Percentiles rank a stretch among this genome's conserved stretches.
phyloP scores from a whole-genome alignment of 805 yeast species.

The Yamadazyma phyllophila region DNA sequence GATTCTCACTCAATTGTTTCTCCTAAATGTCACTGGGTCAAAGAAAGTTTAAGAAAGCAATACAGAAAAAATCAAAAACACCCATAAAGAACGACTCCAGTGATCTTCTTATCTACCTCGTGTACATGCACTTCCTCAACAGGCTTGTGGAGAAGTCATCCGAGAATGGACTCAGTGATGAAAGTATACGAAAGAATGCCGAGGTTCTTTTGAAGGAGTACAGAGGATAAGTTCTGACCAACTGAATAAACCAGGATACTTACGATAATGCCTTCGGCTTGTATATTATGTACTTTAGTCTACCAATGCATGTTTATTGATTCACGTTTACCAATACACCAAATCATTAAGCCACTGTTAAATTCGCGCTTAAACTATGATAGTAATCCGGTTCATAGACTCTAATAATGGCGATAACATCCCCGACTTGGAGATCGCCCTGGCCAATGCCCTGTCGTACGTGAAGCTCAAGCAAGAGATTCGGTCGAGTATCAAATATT shows the following conservation, averaged over 20 bases:
- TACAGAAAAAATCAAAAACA: constrained; percentile 10
- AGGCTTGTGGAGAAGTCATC: constrained; percentile 5
- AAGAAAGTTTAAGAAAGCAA: constrained; percentile 10
- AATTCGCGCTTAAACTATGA: neutral
- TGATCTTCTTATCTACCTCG: constrained; percentile 13
- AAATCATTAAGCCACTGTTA: neutral
- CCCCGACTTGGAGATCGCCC: constrained; percentile 8
- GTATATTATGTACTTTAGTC: neutral
- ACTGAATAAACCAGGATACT: too few relatives aligned
- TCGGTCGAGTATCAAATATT: constrained; percentile 21
- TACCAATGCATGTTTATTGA: too few relatives aligned
- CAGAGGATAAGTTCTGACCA: constrained; percentile 8
- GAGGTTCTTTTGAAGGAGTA: constrained; percentile 11
- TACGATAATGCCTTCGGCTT: too few relatives aligned
- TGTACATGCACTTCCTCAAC: constrained; percentile 13
- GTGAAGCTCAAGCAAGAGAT: constrained; percentile 20
- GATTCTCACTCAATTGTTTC: neutral
- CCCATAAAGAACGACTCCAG: constrained; percentile 13
- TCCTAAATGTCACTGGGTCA: constrained; percentile 8
- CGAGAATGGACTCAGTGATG: constrained; percentile 4
- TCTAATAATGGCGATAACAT: constrained; percentile 12
- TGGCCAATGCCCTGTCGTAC: neutral
- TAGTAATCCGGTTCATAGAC: constrained; percentile 14
- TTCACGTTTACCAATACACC: too few relatives aligned
- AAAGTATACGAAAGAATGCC: constrained; percentile 2